Percentiles rank a stretch among this genome's conserved stretches.
These are phyloP conservation scores for Fusarium sterilihyphosum DNA, from an alignment of 2,329 filamentous ascomycete species.

Conservation along the genomic window DNA sequence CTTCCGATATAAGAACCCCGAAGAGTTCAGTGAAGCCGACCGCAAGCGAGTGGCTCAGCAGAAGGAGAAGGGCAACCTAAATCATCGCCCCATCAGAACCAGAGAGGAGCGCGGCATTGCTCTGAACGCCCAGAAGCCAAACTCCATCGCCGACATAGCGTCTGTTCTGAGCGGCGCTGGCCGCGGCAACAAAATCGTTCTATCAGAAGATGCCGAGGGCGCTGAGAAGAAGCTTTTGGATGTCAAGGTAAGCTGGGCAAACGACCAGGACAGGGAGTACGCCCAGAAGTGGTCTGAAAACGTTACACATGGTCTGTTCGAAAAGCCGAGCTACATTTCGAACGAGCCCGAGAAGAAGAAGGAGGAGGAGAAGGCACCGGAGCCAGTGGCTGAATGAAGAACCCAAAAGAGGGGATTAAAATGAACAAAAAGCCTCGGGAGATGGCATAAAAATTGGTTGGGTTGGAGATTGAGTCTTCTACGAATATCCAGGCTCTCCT, in stretches of 20 bases:
- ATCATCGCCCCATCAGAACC: slow-evolving; percentile 48
- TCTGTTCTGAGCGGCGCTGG: slow-evolving; percentile 63
- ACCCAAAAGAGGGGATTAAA: background rate
- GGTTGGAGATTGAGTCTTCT: background rate
- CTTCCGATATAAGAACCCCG: slow-evolving; percentile 53
- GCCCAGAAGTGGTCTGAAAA: slow-evolving; percentile 63
- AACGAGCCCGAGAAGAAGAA: slow-evolving; percentile 19
- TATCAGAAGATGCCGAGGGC: slow-evolving; percentile 34
- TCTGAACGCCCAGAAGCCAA: slow-evolving; percentile 69
- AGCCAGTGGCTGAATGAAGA: slow-evolving; percentile 10
- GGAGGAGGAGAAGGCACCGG: slow-evolving; percentile 1
- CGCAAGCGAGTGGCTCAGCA: slow-evolving; percentile 48
- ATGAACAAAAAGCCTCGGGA: background rate
- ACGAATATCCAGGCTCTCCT: background rate
- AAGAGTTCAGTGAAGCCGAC: slow-evolving; percentile 48
- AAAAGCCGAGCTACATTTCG: slow-evolving; percentile 39
- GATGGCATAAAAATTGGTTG: background rate
- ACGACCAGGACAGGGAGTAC: slow-evolving; percentile 58
- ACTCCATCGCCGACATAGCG: slow-evolving; percentile 71
- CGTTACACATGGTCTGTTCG: slow-evolving; percentile 60
- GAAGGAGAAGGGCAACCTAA: slow-evolving; percentile 44
- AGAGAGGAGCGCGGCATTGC: slow-evolving; percentile 59
- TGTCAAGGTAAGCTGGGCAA: slow-evolving; percentile 63
- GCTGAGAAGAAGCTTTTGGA: slow-evolving; percentile 46
- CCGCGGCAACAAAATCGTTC: slow-evolving; percentile 60